These are phyloP conservation scores for Nicotiana knightiana DNA, from an alignment of 257 asterid species.

Conservation along the genomic window DNA sequence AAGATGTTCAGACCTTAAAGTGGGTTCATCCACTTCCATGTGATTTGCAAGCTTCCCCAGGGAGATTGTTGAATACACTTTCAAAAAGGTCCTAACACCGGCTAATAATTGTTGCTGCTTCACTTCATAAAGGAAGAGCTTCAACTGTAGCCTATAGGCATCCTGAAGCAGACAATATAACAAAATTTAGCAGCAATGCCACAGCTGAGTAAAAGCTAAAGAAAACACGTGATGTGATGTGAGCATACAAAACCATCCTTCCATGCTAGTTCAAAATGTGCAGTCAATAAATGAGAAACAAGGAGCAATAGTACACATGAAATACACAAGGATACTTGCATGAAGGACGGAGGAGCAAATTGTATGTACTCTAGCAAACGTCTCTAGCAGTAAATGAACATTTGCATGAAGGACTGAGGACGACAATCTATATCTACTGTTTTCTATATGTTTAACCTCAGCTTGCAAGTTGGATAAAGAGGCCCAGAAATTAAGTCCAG, in stretches of 20 bases:
- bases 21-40: slow-evolving; percentile 86
- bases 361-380: not conserved
- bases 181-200: not conserved
- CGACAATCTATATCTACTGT: not conserved
- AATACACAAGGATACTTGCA: not conserved
- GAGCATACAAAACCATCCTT: not conserved
- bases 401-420: not conserved
- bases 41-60: slow-evolving; percentile 70
- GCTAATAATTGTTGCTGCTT: slow-evolving; percentile 86
- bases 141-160: slow-evolving; percentile 82
- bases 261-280: not conserved
- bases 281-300: not conserved
- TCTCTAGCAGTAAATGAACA: not conserved
- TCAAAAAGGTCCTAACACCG: slow-evolving; percentile 74
- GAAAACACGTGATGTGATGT: not conserved
- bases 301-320: not conserved
- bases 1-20: slow-evolving; percentile 51
- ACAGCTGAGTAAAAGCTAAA: not conserved
- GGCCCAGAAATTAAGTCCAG: not conserved
- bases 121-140: slow-evolving; percentile 84
- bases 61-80: slow-evolving; percentile 83
- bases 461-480: not conserved
- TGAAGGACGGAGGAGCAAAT: not conserved
- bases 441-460: not conserved
- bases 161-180: slow-evolving; percentile 42